phyloP scores from a whole-genome alignment of 2,329 filamentous ascomycete species.

The Diplodia mutila region DNA sequence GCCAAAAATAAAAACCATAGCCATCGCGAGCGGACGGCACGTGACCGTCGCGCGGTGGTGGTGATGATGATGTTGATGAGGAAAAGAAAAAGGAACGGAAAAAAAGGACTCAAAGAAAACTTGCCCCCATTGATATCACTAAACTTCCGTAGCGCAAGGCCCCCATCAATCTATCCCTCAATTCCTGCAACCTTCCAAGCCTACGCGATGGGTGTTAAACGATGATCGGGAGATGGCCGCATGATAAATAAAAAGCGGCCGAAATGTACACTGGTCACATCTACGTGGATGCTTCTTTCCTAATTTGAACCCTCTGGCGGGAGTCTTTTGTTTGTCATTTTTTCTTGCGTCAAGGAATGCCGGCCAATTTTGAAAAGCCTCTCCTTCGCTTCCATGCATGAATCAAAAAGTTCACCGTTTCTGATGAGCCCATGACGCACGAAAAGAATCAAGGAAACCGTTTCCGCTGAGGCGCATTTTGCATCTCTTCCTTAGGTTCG shows the following conservation, averaged over 20 bases:
- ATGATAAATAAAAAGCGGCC: not conserved
- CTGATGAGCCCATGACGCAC: conserved; percentile 15
- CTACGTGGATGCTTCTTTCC: not conserved
- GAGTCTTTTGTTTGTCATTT: not conserved
- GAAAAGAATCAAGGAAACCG: not conserved
- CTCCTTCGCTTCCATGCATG: conserved; percentile 15
- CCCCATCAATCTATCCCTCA: not conserved
- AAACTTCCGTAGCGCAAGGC: not conserved
- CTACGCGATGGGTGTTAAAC: conserved; percentile 1
- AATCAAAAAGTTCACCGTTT: conserved; percentile 20
- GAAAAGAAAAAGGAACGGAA: not conserved
- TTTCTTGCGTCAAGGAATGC: conserved; percentile 2
- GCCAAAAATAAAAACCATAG: not conserved
- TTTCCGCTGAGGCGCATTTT: not conserved
- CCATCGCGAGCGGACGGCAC: not conserved
- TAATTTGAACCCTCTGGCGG: conserved; percentile 5
- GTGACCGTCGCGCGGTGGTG: not conserved
- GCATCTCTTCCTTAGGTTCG: conserved; percentile 1
- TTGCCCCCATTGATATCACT: not conserved
- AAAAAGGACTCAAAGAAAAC: not conserved
- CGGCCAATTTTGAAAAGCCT: conserved; percentile 7
- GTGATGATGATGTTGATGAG: not conserved
- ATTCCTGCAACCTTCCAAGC: not conserved
- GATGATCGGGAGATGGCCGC: not conserved
- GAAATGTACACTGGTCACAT: conserved; percentile 16